These are phyloP conservation scores for Arabidopsis lyrata DNA, from an alignment of 441 rosid species.

Conservation along the genomic window DNA sequence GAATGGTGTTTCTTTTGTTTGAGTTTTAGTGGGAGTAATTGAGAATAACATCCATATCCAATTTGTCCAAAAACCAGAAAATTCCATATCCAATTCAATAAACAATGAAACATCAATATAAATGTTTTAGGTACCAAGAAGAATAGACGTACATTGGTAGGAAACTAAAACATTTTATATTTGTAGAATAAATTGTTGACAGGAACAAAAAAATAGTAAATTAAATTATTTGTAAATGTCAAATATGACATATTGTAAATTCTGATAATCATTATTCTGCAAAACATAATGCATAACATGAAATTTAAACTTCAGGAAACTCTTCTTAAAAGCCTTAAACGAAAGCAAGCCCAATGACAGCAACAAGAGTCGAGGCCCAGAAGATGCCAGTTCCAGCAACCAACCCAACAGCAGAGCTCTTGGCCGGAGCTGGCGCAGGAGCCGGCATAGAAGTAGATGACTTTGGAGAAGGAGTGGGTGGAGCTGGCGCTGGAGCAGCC, in stretches of 20 bases:
- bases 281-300: slow-evolving; percentile 23
- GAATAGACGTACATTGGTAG: neutral
- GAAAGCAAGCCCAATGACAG: slow-evolving; percentile 29
- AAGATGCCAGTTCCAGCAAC: slow-evolving; percentile 37
- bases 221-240: neutral
- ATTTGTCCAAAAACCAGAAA: too few relatives aligned
- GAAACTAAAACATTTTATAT: neutral
- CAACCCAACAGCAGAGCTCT: slow-evolving; percentile 22
- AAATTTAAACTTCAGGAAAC: neutral
- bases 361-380: slow-evolving; percentile 25
- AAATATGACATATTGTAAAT: slow-evolving; percentile 16
- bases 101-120: neutral
- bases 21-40: too few relatives aligned
- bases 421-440: slow-evolving; percentile 43
- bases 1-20: too few relatives aligned
- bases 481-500: neutral
- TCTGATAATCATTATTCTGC: slow-evolving; percentile 20
- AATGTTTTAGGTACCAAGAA: neutral
- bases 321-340: neutral
- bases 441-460: neutral
- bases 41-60: too few relatives aligned
- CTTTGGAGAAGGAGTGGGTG: slow-evolving; percentile 13
- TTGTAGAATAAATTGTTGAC: neutral
- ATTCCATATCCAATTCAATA: neutral
- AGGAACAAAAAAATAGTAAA: slow-evolving; percentile 16